Base-by-base conservation (phyloP, 768 basidiomycete species). In the Udeniomyces megalosporus region DNA sequence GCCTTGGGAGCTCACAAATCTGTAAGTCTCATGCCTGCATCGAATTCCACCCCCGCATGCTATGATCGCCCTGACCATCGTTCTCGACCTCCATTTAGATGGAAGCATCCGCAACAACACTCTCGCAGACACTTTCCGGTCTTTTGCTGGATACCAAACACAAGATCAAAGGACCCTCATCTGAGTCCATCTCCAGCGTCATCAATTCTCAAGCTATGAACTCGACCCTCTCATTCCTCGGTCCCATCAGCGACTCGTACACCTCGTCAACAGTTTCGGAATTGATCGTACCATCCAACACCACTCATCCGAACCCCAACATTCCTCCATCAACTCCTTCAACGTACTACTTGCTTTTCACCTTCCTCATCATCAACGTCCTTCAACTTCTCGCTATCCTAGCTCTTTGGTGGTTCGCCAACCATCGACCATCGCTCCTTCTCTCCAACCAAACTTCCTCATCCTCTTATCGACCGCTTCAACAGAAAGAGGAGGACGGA, bases 1-100 rank as follows among this genome's bases (percentile, higher is more conserved):
- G 84, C 84, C 4, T 76, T 88, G 0, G 86, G 85, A 1, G 81
- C 82, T 7, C 85, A 88, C 69, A 87, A 88, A 71, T 81, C 82
- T 69, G 86, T 86, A 74, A 65, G 82, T 73, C 3, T 34, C n/a
- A n/a, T n/a, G n/a, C n/a, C n/a, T n/a, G 28, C 3, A 48, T 12
- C 29, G 38, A 45, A 34, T 49, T 50, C 55, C 29, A 11, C 50
- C 60, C 47, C n/a, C n/a, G n/a, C n/a, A 61, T 54, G 24, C 52
- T 54, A 38, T 15, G 2, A 10, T 14, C 28, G 11, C 11, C 35
- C 35, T 52, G 46, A 48, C 42, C 29, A 1, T 17, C 17, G 10
- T n/a, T 50, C 31, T 31, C 50, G 26, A 24, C 26, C 24, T 20
- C 24, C n/a, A 8, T 29, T 10, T 55, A 86, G 85, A 75, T 88